Conservation (phyloP, 176 grass and related monocot genomes). For the Triticum turgidum region DNA sequence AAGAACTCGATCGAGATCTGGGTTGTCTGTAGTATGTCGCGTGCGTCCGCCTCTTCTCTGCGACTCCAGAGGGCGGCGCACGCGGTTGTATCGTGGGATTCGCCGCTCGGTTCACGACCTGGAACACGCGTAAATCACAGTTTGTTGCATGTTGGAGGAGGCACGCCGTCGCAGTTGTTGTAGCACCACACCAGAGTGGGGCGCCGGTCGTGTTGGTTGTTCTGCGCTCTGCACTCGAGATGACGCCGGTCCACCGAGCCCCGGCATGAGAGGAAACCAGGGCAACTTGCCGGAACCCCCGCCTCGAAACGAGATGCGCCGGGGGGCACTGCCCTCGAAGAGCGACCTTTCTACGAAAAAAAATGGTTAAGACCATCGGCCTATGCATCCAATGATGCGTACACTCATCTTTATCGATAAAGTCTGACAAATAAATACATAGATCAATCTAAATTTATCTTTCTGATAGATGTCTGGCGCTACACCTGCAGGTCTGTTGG, state of each 20-base stretch:
- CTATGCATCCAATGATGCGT: no score
- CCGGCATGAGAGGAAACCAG: background rate
- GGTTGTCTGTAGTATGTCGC: background rate
- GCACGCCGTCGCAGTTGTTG: no score
- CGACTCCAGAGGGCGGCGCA: background rate
- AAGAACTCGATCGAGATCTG: background rate
- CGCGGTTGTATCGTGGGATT: background rate
- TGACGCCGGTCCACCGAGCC: background rate
- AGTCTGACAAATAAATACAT: no score
- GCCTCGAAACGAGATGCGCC: background rate
- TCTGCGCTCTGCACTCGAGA: background rate
- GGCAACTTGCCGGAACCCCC: no score
- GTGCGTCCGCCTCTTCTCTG: background rate
- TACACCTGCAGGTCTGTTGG: no score
- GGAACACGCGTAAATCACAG: background rate
- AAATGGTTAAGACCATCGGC: no score
- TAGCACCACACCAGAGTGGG: no score
- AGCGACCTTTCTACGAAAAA: no score
- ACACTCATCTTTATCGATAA: no score
- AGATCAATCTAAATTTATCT: no score
- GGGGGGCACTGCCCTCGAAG: background rate
- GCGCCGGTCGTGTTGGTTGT: background rate
- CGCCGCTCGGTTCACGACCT: background rate
- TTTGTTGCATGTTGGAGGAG: no score
- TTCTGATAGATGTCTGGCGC: rapidly evolving